phyloP scores from a whole-genome alignment of 805 yeast genomes.

The Yamadazyma akitaensis region DNA sequence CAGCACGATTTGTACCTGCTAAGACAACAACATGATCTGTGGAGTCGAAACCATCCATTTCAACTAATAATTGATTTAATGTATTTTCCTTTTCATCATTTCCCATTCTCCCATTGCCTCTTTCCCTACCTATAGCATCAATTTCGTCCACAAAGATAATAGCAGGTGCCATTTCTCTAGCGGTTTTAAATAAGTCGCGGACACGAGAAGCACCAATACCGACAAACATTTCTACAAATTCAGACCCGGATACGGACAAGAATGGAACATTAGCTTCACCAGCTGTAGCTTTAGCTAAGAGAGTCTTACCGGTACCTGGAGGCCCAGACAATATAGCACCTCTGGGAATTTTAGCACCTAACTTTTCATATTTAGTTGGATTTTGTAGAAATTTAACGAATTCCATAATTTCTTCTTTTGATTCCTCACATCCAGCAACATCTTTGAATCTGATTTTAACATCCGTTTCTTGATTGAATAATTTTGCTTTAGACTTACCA shows the following conservation, averaged over 20 bases:
- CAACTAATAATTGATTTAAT: constrained; percentile 90
- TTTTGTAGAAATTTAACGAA: constrained; percentile 90
- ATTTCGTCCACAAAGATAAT: constrained; percentile 98
- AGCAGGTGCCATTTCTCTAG: constrained; percentile 91
- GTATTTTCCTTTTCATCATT: constrained; percentile 98
- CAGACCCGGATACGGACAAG: constrained; percentile 93
- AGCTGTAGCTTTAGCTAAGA: constrained; percentile 96
- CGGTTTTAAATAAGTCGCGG: constrained; percentile 88
- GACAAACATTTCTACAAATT: constrained; percentile 97
- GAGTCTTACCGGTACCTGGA: constrained; percentile 99
- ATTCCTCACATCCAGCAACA: constrained; percentile 97
- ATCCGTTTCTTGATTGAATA: constrained; percentile 88
- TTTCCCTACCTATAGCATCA: constrained; percentile 97
- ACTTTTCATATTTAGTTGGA: constrained; percentile 83
- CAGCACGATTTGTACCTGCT: constrained; percentile 97
- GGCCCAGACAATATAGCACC: constrained; percentile 98
- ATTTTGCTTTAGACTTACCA: constrained; percentile 88
- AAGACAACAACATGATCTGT: constrained; percentile 92
- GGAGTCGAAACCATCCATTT: constrained; percentile 95
- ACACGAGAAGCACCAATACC: constrained; percentile 99
- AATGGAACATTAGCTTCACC: constrained; percentile 99
- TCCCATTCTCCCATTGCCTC: constrained; percentile 72
- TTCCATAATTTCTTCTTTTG: constrained; percentile 97
- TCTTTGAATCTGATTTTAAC: constrained; percentile 86
- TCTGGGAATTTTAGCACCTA: constrained; percentile 97